These are phyloP conservation scores for Boletus vermiculosoides DNA, from an alignment of 768 basidiomycete species.

Conservation along the genomic window DNA sequence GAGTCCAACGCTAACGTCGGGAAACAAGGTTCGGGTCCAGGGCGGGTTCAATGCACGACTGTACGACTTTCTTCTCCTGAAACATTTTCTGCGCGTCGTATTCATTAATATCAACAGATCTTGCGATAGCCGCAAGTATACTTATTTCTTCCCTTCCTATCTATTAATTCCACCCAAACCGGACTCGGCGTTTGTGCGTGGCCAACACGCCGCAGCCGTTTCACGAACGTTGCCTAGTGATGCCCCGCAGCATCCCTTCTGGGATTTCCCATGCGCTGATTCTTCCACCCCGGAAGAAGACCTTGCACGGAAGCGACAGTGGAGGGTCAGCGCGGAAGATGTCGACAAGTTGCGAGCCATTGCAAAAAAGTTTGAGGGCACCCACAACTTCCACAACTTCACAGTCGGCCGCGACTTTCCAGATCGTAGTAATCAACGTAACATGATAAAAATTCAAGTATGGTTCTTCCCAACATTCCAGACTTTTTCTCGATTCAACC, in stretches of 20 bases:
- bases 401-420: slow-evolving; percentile 84
- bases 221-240: slow-evolving; percentile 12
- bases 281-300: slow-evolving; percentile 54
- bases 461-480: background rate
- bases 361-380: slow-evolving; percentile 72
- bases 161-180: slow-evolving; percentile 89
- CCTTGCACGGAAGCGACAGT: slow-evolving; percentile 62
- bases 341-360: slow-evolving; percentile 55
- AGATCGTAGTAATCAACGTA: slow-evolving; percentile 80
- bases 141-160: slow-evolving; percentile 95
- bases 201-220: slow-evolving; percentile 36
- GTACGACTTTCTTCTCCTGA: slow-evolving; percentile 38
- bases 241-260: slow-evolving; percentile 55
- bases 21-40: slow-evolving; percentile 58
- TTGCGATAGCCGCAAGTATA: slow-evolving; percentile 96
- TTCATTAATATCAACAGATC: slow-evolving; percentile 43
- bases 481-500: background rate
- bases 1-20: background rate
- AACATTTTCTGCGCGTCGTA: background rate
- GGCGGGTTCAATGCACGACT: slow-evolving; percentile 80
- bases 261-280: slow-evolving; percentile 43
- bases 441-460: slow-evolving; percentile 87
- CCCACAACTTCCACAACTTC: slow-evolving; percentile 98
- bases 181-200: slow-evolving; percentile 55
- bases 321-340: slow-evolving; percentile 58